phyloP scores from a whole-genome alignment of 495 filamentous ascomycete genomes.

The Aspergillus mulundensis region DNA sequence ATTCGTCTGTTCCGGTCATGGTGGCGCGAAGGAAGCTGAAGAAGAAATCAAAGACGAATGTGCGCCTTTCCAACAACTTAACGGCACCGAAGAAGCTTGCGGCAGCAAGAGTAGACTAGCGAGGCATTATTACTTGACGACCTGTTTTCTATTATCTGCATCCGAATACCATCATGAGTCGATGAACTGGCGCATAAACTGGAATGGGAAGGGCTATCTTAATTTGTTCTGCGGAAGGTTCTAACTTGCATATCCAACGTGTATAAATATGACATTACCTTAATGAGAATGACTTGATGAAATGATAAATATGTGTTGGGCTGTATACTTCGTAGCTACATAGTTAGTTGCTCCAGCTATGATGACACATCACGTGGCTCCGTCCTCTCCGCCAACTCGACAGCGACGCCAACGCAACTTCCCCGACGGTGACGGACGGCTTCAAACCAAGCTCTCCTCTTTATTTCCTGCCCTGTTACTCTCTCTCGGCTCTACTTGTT shows the following conservation, averaged over 20 bases:
- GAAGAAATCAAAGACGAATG: constrained; percentile 61
- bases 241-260: constrained; percentile 2
- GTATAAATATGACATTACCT: constrained; percentile 15
- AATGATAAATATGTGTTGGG: not conserved
- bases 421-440: constrained; percentile 4
- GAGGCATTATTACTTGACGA: constrained; percentile 1
- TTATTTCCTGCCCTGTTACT: not conserved
- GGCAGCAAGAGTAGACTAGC: constrained; percentile 61
- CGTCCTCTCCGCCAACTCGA: constrained; percentile 4
- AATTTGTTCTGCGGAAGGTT: not conserved
- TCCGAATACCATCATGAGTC: not conserved
- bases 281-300: not conserved
- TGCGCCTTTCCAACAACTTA: constrained; percentile 70
- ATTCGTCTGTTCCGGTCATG: constrained; percentile 95
- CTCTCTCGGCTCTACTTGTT: not conserved
- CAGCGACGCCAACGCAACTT: constrained; percentile 1
- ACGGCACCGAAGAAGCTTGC: constrained; percentile 59
- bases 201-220: not conserved
- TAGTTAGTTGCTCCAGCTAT: not conserved
- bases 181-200: constrained; percentile 10
- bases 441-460: constrained; percentile 4
- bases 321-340: not conserved
- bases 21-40: constrained; percentile 77
- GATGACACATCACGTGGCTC: constrained; percentile 13
- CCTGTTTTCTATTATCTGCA: constrained; percentile 14